A percentile compares a stretch with the other conserved stretches of the same genome.
Evolutionary conservation across 208 protist species (phyloP).

Genomic region (Trypanosomatidae sp.): DNA sequence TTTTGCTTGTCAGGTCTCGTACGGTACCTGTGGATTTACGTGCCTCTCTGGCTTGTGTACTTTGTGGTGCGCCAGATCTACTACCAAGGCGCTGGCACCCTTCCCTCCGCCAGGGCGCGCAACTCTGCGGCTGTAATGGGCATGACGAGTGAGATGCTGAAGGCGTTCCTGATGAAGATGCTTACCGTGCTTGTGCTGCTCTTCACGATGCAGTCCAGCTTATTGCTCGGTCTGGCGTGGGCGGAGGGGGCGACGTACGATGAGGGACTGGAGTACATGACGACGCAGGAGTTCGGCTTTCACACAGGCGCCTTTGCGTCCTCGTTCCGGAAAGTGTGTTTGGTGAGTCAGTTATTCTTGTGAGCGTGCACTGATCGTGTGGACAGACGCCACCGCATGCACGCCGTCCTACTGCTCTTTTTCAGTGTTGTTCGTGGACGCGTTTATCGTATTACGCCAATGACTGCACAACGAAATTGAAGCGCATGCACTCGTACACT

Average conservation of each 20-base stretch:
- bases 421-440: not conserved
- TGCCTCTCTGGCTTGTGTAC: constrained; percentile 32
- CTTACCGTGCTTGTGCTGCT: constrained; percentile 49
- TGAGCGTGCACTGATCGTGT: not conserved
- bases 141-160: constrained; percentile 39
- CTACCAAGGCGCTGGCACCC: constrained; percentile 22
- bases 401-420: not conserved
- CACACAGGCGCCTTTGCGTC: not conserved
- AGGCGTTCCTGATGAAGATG: constrained; percentile 45
- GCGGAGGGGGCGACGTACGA: constrained; percentile 19
- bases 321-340: constrained; percentile 21
- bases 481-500: not conserved
- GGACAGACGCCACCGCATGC: not conserved
- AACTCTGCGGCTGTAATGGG: constrained; percentile 22
- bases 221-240: constrained; percentile 50
- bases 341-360: constrained; percentile 32
- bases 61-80: constrained; percentile 38
- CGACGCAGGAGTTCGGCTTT: not conserved
- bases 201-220: constrained; percentile 46
- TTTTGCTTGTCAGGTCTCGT: constrained; percentile 41
- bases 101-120: constrained; percentile 12
- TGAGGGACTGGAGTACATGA: constrained; percentile 13
- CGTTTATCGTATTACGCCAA: too few relatives aligned
- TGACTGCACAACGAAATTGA: not conserved
- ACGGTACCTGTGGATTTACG: constrained; percentile 42